These are phyloP conservation scores for Actinomortierella ambigua DNA, from an alignment of 371 early-diverging fungal genomes.

Conservation along the genomic window DNA sequence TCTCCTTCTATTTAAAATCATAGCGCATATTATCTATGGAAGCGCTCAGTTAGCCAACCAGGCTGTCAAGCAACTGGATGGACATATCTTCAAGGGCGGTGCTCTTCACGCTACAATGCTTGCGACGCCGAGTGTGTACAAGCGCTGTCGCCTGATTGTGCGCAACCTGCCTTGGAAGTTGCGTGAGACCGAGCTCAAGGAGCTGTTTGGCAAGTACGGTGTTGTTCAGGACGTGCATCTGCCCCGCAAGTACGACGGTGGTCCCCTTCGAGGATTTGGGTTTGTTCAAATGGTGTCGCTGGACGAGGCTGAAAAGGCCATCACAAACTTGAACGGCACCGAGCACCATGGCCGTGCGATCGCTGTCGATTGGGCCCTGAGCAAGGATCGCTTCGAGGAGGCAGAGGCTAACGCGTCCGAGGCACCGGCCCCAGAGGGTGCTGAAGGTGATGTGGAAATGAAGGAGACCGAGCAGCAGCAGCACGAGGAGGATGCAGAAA, in stretches of 20 bases:
- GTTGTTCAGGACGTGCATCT: slow-evolving; percentile 68
- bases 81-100: slow-evolving; percentile 70
- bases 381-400: slow-evolving; percentile 74
- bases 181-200: slow-evolving; percentile 64
- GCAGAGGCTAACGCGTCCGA: slow-evolving; percentile 53
- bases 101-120: slow-evolving; percentile 27
- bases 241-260: slow-evolving; percentile 77
- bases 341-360: slow-evolving; percentile 74
- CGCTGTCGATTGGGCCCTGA: slow-evolving; percentile 86
- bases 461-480: slow-evolving; percentile 50
- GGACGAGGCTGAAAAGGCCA: slow-evolving; percentile 73
- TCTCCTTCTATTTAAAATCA: background rate
- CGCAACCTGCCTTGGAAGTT: slow-evolving; percentile 90
- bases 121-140: slow-evolving; percentile 36
- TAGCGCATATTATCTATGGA: slow-evolving; percentile 46
- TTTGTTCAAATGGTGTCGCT: slow-evolving; percentile 81
- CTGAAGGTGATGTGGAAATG: slow-evolving; percentile 50
- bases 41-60: slow-evolving; percentile 49
- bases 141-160: slow-evolving; percentile 81
- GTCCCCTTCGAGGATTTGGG: slow-evolving; percentile 84
- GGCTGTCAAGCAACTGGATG: slow-evolving; percentile 63
- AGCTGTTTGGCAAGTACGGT: slow-evolving; percentile 64
- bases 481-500: slow-evolving; percentile 42
- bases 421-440: slow-evolving; percentile 18
- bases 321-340: slow-evolving; percentile 77